A percentile compares a stretch with the other conserved stretches of the same genome.
phyloP scores from a whole-genome alignment of 2,329 filamentous ascomycete species.

The Microsporum canis region DNA sequence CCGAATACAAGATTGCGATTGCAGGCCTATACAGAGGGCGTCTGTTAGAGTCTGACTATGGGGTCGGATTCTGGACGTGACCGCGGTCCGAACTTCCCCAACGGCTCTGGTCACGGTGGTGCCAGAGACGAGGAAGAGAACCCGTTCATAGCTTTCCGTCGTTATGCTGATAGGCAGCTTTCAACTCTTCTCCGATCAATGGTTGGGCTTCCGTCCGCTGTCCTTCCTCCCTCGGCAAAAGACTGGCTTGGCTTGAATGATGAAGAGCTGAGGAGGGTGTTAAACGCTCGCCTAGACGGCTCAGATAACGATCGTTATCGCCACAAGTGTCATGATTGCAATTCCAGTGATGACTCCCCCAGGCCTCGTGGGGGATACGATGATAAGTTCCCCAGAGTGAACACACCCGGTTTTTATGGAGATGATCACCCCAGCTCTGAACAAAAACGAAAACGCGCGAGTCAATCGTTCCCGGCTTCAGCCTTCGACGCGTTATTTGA shows the following conservation, averaged over 20 bases:
- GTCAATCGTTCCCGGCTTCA: constrained; percentile 19
- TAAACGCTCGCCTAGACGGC: constrained; percentile 7
- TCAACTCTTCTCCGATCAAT: constrained; percentile 44
- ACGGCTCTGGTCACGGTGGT: background rate
- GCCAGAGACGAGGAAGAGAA: constrained; percentile 29
- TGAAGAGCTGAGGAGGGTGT: constrained; percentile 16
- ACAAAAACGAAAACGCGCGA: background rate
- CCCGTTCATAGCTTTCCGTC: constrained; percentile 50
- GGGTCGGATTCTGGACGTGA: constrained; percentile 1
- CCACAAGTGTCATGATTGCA: constrained; percentile 1
- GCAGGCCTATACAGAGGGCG: background rate
- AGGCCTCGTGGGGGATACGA: background rate
- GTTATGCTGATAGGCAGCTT: constrained; percentile 49
- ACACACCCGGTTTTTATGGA: background rate
- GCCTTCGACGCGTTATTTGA: constrained; percentile 28
- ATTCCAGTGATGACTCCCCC: background rate
- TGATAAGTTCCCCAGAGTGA: background rate
- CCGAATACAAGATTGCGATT: background rate
- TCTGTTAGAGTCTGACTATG: background rate
- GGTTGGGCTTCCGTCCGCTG: constrained; percentile 35
- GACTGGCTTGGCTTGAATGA: constrained; percentile 30
- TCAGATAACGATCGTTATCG: background rate
- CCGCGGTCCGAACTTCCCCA: background rate
- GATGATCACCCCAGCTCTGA: background rate
- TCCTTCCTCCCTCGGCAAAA: constrained; percentile 22